Conservation (phyloP, 768 basidiomycete species). For the Gloeostereum incarnatum region DNA sequence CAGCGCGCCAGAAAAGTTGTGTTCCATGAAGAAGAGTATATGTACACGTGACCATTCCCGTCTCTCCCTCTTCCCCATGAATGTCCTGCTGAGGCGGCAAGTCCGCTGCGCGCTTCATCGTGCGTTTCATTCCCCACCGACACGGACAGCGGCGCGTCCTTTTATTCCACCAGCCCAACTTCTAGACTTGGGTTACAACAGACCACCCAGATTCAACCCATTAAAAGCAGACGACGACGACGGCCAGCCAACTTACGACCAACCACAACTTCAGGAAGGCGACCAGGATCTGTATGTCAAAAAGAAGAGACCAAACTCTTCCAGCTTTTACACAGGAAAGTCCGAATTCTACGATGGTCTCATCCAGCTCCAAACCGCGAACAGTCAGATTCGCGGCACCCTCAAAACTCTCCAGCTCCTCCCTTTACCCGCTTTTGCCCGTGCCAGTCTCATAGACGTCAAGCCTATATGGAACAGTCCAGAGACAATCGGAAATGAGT, state of each 20-base stretch:
- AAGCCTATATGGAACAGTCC: conserved; percentile 64
- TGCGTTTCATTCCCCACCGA: too few species aligned
- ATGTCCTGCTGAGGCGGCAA: conserved; percentile 17
- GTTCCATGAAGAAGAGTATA: conserved; percentile 24
- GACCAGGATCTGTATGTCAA: conserved; percentile 4
- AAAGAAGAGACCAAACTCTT: conserved; percentile 42
- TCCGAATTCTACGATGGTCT: conserved; percentile 69
- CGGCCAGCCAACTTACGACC: conserved; percentile 4
- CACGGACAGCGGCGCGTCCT: conserved; percentile 13
- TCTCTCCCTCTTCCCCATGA: conserved; percentile 12
- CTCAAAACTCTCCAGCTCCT: conserved; percentile 61
- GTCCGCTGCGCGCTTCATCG: conserved; percentile 13
- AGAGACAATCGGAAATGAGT: conserved; percentile 44
- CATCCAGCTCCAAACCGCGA: conserved; percentile 53
- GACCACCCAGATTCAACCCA: too few species aligned
- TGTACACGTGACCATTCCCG: conserved; percentile 15
- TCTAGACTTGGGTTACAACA: too few species aligned
- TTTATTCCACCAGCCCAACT: conserved; percentile 28
- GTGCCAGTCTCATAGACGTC: conserved; percentile 45
- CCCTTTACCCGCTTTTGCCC: conserved; percentile 69
- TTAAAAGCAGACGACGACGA: conserved; percentile 12
- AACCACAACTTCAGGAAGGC: conserved; percentile 5
- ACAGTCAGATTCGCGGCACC: conserved; percentile 43
- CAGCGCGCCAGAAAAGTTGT: conserved; percentile 90
- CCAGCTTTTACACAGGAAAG: conserved; percentile 80